A percentile compares a stretch with the other conserved stretches of the same genome.
Evolutionary conservation across 2,329 filamentous ascomycete genomes (phyloP).

Genomic region (Lecanosticta acicola): DNA sequence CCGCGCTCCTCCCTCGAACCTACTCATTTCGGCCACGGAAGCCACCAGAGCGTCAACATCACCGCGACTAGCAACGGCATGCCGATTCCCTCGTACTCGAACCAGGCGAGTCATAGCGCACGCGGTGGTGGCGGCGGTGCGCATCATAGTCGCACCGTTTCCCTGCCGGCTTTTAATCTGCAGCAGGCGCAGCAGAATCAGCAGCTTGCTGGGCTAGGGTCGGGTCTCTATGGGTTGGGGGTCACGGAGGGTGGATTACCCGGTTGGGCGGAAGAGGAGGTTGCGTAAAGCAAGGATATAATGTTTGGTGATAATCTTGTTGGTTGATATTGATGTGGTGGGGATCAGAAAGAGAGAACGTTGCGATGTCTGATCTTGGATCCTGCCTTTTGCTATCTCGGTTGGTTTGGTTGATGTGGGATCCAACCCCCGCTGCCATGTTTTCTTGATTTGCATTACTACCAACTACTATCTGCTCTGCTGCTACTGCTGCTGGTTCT

Average conservation of each 20-base stretch:
- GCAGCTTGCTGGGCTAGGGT: slow-evolving; percentile 48
- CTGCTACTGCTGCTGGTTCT: no score
- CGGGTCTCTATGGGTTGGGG: slow-evolving; percentile 53
- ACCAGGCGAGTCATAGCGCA: slow-evolving; percentile 49
- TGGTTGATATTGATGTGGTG: not conserved
- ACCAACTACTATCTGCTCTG: slow-evolving; percentile 3
- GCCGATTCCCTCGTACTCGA: slow-evolving; percentile 10
- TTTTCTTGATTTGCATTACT: slow-evolving; percentile 18
- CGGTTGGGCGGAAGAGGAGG: slow-evolving; percentile 61
- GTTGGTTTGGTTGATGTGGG: no score
- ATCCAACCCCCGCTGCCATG: not conserved
- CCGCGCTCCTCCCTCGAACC: slow-evolving; percentile 28
- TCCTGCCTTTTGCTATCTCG: no score
- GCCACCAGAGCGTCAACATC: slow-evolving; percentile 47
- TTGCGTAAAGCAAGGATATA: no score
- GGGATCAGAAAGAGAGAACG: no score
- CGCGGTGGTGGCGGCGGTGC: no score
- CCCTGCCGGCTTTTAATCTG: slow-evolving; percentile 68
- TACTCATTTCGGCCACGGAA: slow-evolving; percentile 48
- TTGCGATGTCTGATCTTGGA: no score
- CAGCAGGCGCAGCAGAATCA: slow-evolving; percentile 37
- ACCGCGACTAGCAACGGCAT: slow-evolving; percentile 25
- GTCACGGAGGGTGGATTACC: slow-evolving; percentile 54
- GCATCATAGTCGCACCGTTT: slow-evolving; percentile 74
- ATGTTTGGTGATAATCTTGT: not conserved